Evolutionary conservation across 192 early-diverging fungal genomes (phyloP).

Genomic region (Backusella luteola): DNA sequence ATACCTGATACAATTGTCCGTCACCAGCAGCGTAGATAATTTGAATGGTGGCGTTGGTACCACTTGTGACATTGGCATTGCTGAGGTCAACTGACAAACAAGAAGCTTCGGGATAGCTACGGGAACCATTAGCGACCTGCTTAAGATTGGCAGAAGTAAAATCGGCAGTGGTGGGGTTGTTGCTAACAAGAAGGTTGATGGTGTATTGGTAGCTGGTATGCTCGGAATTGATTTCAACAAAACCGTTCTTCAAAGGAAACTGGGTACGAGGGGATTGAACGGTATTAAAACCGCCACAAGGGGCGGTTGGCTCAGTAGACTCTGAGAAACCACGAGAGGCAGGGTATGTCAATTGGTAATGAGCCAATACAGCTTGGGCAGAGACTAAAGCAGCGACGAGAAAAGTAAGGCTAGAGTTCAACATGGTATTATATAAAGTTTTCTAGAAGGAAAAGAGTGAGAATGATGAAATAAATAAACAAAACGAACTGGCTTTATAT

Average conservation of each 20-base stretch:
- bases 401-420: background rate
- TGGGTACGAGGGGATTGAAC: constrained; percentile 31
- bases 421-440: background rate
- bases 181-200: constrained; percentile 39
- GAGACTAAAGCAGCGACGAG: constrained; percentile 20
- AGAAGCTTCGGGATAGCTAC: constrained; percentile 35
- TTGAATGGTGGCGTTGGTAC: constrained; percentile 54
- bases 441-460: background rate
- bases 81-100: constrained; percentile 44
- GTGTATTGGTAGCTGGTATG: constrained; percentile 41
- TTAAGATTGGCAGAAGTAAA: constrained; percentile 33
- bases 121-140: constrained; percentile 9
- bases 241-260: constrained; percentile 48
- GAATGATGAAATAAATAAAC: background rate
- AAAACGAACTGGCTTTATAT: background rate
- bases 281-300: constrained; percentile 49
- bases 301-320: constrained; percentile 40
- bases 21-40: constrained; percentile 51
- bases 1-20: constrained; percentile 47
- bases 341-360: constrained; percentile 49
- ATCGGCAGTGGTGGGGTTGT: constrained; percentile 41
- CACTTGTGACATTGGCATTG: constrained; percentile 34
- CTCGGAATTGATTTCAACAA: constrained; percentile 40
- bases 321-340: constrained; percentile 45
- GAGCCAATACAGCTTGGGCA: constrained; percentile 41